Evolutionary conservation across 2,329 filamentous ascomycete genomes (phyloP).

Genomic region (Colletotrichum sublineola): DNA sequence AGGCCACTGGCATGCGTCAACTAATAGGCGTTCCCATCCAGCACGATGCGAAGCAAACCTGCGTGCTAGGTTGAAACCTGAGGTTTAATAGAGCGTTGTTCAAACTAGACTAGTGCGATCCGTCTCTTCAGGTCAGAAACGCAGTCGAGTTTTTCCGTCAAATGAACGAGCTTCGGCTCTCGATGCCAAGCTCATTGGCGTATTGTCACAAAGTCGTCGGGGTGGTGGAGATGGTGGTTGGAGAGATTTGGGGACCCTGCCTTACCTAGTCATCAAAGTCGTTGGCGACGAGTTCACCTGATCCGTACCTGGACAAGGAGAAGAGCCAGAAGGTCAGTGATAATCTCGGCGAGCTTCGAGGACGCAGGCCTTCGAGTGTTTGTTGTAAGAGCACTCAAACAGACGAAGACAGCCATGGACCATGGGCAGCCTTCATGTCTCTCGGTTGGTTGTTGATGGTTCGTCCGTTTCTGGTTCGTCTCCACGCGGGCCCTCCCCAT

Average conservation of each 20-base stretch:
- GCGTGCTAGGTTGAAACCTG: not conserved
- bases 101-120: conserved; percentile 24
- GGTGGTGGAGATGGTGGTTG: conserved; percentile 1
- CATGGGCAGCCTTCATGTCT: not conserved
- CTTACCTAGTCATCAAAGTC: conserved; percentile 17
- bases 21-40: not conserved
- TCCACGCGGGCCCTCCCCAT: not conserved
- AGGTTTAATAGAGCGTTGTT: not conserved
- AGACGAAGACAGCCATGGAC: not conserved
- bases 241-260: not conserved
- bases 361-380: not conserved
- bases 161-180: conserved; percentile 20
- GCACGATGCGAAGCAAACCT: not conserved
- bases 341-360: not conserved
- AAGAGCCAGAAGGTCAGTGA: not conserved
- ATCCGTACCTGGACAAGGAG: not conserved
- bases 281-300: not conserved
- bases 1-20: conserved; percentile 1
- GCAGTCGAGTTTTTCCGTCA: conserved; percentile 40
- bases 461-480: not conserved
- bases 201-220: conserved; percentile 11
- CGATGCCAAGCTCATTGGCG: conserved; percentile 31
- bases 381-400: not conserved
- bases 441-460: not conserved
- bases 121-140: conserved; percentile 28